These are phyloP conservation scores for Agrocybe pediades DNA, from an alignment of 768 basidiomycete genomes.

Conservation along the genomic window DNA sequence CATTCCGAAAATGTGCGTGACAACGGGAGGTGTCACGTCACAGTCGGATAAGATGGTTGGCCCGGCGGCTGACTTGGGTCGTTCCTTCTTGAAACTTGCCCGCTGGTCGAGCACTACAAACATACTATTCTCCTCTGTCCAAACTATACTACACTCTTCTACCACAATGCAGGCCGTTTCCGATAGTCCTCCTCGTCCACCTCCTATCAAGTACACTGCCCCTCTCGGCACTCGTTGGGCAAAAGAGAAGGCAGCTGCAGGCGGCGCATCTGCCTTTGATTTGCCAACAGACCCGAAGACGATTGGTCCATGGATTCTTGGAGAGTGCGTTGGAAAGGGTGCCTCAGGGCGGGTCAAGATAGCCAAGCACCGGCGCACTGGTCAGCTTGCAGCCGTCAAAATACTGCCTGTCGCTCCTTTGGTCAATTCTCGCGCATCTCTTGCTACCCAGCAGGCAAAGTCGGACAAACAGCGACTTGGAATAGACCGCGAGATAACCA, in stretches of 20 bases:
- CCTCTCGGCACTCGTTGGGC: constrained; percentile 83
- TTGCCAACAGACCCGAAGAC: constrained; percentile 81
- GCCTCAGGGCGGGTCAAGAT: constrained; percentile 95
- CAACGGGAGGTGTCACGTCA: constrained; percentile 19
- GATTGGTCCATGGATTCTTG: constrained; percentile 92
- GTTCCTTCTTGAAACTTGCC: constrained; percentile 28
- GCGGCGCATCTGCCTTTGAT: constrained; percentile 71
- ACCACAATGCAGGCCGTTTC: constrained; percentile 40
- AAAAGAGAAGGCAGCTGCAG: constrained; percentile 85
- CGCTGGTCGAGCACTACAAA: constrained; percentile 46
- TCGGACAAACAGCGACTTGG: constrained; percentile 82
- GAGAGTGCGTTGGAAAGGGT: constrained; percentile 93
- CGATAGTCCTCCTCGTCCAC: constrained; percentile 67
- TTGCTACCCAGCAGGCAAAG: constrained; percentile 67
- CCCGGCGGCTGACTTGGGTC: constrained; percentile 12
- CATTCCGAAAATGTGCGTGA: constrained; percentile 11
- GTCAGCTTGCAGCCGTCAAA: constrained; percentile 94
- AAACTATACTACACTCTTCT: constrained; percentile 25
- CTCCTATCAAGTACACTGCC: constrained; percentile 70
- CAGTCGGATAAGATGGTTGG: constrained; percentile 16
- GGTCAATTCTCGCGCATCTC: constrained; percentile 68
- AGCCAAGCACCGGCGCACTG: constrained; percentile 81
- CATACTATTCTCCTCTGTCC: constrained; percentile 39
- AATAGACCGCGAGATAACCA: constrained; percentile 93
- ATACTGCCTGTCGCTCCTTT: constrained; percentile 86